A percentile compares a stretch with the other conserved stretches of the same genome.
Conservation (phyloP, 371 early-diverging fungal genomes). For the Mortierella sp. region DNA sequence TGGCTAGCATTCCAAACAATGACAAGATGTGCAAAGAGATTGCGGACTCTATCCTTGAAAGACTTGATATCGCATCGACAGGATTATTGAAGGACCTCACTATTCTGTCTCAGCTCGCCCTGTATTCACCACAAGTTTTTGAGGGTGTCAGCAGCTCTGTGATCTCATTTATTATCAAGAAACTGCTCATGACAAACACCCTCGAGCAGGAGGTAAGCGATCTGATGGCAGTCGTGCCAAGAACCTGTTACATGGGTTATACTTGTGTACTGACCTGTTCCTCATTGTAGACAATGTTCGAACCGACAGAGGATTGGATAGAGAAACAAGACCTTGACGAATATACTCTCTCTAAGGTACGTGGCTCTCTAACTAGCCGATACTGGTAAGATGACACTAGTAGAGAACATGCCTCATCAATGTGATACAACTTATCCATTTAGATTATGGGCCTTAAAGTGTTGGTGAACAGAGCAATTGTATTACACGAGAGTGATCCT, state of each 20-base stretch:
- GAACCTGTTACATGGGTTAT: slow-evolving; percentile 44
- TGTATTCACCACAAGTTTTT: slow-evolving; percentile 61
- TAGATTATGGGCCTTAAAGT: slow-evolving; percentile 62
- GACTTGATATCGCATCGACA: slow-evolving; percentile 50
- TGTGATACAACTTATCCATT: too few relatives aligned
- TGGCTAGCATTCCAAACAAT: slow-evolving; percentile 33
- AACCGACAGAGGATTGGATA: slow-evolving; percentile 65
- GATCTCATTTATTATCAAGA: slow-evolving; percentile 67
- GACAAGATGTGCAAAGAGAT: slow-evolving; percentile 27
- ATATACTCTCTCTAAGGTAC: slow-evolving; percentile 65
- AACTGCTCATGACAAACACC: slow-evolving; percentile 61
- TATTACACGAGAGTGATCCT: slow-evolving; percentile 52
- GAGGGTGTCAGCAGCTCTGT: slow-evolving; percentile 57
- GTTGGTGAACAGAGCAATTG: slow-evolving; percentile 64
- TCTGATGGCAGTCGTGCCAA: slow-evolving; percentile 47
- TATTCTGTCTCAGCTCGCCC: slow-evolving; percentile 66
- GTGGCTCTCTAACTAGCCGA: not conserved
- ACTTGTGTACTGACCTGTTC: not conserved
- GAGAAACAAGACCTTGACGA: slow-evolving; percentile 62
- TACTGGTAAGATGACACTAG: not conserved
- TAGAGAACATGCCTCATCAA: too few relatives aligned
- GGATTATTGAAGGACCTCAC: slow-evolving; percentile 60
- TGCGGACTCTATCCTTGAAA: slow-evolving; percentile 8
- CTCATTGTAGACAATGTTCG: slow-evolving; percentile 25
- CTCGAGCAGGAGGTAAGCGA: slow-evolving; percentile 39